Base-by-base conservation (phyloP, 176 grass and related monocot genomes). In the Elymus sibiricus region DNA sequence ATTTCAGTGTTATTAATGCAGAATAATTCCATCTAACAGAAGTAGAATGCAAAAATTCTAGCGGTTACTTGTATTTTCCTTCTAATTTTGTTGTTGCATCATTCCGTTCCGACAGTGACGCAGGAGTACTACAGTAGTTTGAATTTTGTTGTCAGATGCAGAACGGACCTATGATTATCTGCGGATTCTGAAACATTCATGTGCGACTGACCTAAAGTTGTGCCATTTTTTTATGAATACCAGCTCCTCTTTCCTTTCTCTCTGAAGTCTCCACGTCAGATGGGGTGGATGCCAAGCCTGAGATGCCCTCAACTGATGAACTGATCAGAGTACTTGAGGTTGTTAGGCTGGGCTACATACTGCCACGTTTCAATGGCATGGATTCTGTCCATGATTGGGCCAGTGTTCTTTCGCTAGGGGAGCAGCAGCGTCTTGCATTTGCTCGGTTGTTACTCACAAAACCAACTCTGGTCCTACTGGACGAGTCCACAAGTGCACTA, bases 341-440 rank as follows among this genome's bases (percentile, higher is more conserved):
- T 76, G 97, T 96, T 64, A 93, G 72, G 47, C 77, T 98, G 85
- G 90, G 92, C 17, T 93, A 95, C 69, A 92, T 98, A 81, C 86
- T 98, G 76, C 92, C 94, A 76, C 97, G 97, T 89, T 98, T 95
- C 73, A 95, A 87, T 82, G 93, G 93, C 39, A 83, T 98, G 65
- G 97, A 98, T 78, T 90, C 94, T 32, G 91, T 83, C 74, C 88
- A 92, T 92, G 97, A 98, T 43, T 99, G 97, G 97, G 95, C 97
- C 26, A 99, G 94, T 84, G 97, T 99, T 91, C 93, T 99, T 88
- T 99, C 97, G 6, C 87, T 99, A 34, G 97, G 97, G 49, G 97
- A 99, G 80, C 97, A 96, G 43, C 97, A 99, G n/a, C 97, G 94
- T 44, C 92, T 99, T 80, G 97, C 97, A 64, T 99, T 96, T 55